These are phyloP conservation scores for Lipomyces yamadae DNA, from an alignment of 805 yeast genomes.

Conservation along the genomic window DNA sequence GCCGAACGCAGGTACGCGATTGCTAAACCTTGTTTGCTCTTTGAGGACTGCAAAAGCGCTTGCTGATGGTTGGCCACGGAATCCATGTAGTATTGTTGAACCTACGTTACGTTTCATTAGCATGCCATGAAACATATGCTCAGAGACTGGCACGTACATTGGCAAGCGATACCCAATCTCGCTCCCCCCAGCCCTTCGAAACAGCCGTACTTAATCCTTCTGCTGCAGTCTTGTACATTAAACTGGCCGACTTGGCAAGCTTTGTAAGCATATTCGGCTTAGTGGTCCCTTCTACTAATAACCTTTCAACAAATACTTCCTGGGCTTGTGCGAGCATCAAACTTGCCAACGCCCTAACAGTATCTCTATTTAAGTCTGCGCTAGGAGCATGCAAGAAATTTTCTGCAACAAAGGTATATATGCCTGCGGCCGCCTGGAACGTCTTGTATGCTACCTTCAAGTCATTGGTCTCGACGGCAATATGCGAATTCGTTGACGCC, in stretches of 20 bases:
- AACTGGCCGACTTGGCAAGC: constrained; percentile 66
- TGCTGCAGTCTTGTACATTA: constrained; percentile 58
- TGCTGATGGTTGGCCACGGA: constrained; percentile 58
- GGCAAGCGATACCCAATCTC: constrained; percentile 58
- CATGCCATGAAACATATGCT: background rate
- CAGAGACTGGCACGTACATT: constrained; percentile 51
- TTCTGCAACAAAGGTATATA: constrained; percentile 70
- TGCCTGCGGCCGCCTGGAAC: constrained; percentile 79
- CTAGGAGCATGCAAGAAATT: constrained; percentile 90
- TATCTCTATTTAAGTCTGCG: constrained; percentile 70
- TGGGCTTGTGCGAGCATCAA: constrained; percentile 87
- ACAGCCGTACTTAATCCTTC: constrained; percentile 52
- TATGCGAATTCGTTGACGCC: constrained; percentile 63
- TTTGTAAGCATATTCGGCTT: constrained; percentile 77
- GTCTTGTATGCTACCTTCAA: constrained; percentile 63
- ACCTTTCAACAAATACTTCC: constrained; percentile 73
- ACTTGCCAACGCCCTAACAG: constrained; percentile 64
- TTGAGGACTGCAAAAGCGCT: constrained; percentile 52
- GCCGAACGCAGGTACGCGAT: constrained; percentile 67
- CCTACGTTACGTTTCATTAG: constrained; percentile 35
- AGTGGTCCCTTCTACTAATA: constrained; percentile 51
- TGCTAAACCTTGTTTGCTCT: constrained; percentile 73
- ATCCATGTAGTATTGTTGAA: constrained; percentile 53
- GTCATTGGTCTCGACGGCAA: constrained; percentile 48
- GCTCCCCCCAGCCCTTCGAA: constrained; percentile 50